Conservation (phyloP, 2,329 filamentous ascomycete species). For the Trichoderma sp. region DNA sequence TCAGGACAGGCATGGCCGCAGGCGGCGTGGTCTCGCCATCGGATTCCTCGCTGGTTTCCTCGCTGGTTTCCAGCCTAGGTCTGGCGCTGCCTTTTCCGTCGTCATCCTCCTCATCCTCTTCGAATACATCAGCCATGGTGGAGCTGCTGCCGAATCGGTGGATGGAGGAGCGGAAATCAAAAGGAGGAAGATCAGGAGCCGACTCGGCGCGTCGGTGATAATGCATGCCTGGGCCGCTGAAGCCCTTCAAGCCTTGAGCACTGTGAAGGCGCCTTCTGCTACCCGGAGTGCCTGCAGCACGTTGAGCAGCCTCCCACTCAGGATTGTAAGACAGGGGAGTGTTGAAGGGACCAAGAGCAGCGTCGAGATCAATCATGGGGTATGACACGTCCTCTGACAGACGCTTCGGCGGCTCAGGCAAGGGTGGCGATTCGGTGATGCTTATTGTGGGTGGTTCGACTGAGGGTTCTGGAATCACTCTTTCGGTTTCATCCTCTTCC, state of each 20-base stretch:
- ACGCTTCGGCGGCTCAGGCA: slow-evolving; percentile 35
- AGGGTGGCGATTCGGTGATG: slow-evolving; percentile 40
- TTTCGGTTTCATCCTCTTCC: slow-evolving; percentile 30
- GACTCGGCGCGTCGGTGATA: slow-evolving; percentile 78
- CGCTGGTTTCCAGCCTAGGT: slow-evolving; percentile 42
- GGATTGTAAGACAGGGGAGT: slow-evolving; percentile 64
- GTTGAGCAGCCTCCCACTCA: slow-evolving; percentile 66
- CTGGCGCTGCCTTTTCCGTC: slow-evolving; percentile 40
- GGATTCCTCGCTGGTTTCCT: slow-evolving; percentile 48
- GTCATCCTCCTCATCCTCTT: slow-evolving; percentile 72
- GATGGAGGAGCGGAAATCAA: slow-evolving; percentile 61
- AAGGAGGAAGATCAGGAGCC: slow-evolving; percentile 73
- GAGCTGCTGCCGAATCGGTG: slow-evolving; percentile 63
- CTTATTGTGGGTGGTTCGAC: slow-evolving; percentile 39
- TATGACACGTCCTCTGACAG: slow-evolving; percentile 63
- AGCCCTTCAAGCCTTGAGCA: slow-evolving; percentile 66
- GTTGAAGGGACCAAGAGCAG: slow-evolving; percentile 87
- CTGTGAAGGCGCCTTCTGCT: slow-evolving; percentile 74
- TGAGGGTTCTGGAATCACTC: slow-evolving; percentile 24
- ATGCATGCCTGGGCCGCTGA: slow-evolving; percentile 66
- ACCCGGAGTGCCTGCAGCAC: slow-evolving; percentile 48
- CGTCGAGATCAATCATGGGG: slow-evolving; percentile 90
- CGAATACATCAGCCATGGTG: slow-evolving; percentile 82
- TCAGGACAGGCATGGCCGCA: slow-evolving; percentile 22
- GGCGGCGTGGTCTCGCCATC: slow-evolving; percentile 38